A percentile compares a stretch with the other conserved stretches of the same genome.
Conservation (phyloP, 2,329 filamentous ascomycete species). For the Aureobasidium sp. region DNA sequence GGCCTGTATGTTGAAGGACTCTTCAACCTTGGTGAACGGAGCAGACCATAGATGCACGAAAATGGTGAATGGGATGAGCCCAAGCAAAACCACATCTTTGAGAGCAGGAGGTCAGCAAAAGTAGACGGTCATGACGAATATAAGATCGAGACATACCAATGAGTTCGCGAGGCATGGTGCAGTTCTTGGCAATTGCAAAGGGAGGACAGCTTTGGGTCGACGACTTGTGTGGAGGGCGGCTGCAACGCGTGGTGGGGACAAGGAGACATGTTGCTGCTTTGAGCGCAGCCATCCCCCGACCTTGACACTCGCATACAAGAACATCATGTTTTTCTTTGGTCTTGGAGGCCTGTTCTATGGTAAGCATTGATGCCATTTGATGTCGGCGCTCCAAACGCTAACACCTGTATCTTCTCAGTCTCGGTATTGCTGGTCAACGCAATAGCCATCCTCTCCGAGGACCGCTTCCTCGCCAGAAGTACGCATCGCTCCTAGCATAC, state of each 20-base stretch:
- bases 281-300: neutral
- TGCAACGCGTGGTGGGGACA: neutral
- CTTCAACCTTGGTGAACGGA: slow-evolving; percentile 95
- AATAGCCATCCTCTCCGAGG: slow-evolving; percentile 88
- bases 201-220: neutral
- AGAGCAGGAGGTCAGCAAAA: neutral
- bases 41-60: slow-evolving; percentile 39
- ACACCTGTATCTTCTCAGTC: slow-evolving; percentile 43
- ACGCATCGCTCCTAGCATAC: slow-evolving; percentile 23
- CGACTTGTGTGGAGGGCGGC: neutral
- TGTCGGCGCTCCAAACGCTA: slow-evolving; percentile 16
- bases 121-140: neutral
- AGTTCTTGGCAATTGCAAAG: neutral
- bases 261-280: neutral
- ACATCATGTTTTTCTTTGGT: slow-evolving; percentile 63
- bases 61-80: slow-evolving; percentile 21
- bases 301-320: slow-evolving; percentile 1
- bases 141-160: neutral
- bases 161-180: neutral
- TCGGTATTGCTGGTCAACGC: slow-evolving; percentile 86
- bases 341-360: slow-evolving; percentile 68
- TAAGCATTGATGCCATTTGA: slow-evolving; percentile 28
- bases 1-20: slow-evolving; percentile 96
- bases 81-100: neutral
- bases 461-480: slow-evolving; percentile 82